Base-by-base conservation (phyloP, 352 stramenopile genomes). In the Phytophthora sp. region DNA sequence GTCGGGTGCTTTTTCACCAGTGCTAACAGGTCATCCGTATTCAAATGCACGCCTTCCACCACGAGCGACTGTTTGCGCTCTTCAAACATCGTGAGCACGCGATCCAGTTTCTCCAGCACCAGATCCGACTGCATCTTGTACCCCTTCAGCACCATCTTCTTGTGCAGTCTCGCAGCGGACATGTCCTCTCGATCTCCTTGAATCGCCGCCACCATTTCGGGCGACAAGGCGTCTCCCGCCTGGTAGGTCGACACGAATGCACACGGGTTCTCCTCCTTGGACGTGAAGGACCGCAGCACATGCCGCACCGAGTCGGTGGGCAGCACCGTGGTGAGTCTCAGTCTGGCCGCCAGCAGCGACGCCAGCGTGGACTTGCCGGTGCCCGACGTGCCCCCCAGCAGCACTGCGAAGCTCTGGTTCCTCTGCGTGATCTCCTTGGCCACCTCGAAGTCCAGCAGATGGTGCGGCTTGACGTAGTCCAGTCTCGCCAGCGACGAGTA, bases 231-330 rank as follows among this genome's bases (percentile, higher is more conserved):
- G 34, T 96, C 85, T 51, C 87, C 87, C n/a, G 87, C 87, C 61
- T 96, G 85, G 54, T 96, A 96, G 38, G 87, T 96, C 15, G 87
- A 96, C 31, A 94, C 87, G 31, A 96, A 96, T 0, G 83, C 82
- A 39, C 84, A 90, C 30, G 87, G 87, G 35, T 90, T 87, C 51
- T 92, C 79, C 34, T 87, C 82, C 37, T 92, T 94, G 2, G 77
- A 88, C 30, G 84, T 94, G 65, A 92, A 93, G 12, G 87, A 81
- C 9, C 85, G 79, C 49, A 93, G 50, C 11, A 93, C 86, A 55
- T 96, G 87, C 23, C 87, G 85, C 52, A 96, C 84, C 56, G 87
- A 96, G 63, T 96, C 87, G 0, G 87, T 96, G 4, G 87, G 84
- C 17, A 96, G 60, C 20, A 96, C 83, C 6, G 87, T 96, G 49